Conservation (phyloP, 257 asterid genomes). For the Solanum bukasovii region DNA sequence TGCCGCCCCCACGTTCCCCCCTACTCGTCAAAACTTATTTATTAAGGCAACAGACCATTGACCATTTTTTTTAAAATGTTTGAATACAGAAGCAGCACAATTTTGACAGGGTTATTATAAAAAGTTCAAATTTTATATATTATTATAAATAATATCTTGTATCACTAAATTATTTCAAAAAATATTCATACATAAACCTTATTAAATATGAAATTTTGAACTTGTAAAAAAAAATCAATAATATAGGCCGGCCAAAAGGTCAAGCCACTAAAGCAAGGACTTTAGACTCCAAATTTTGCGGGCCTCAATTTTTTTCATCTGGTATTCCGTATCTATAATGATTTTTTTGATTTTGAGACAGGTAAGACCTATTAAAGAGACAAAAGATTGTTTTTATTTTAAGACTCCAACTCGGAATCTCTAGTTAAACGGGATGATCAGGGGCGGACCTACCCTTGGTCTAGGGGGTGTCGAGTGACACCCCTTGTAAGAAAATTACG, state of each 20-base stretch:
- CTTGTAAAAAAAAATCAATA: not conserved
- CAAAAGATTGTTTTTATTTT: not conserved
- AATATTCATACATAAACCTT: not conserved
- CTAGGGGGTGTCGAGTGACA: too few species aligned
- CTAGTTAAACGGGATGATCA: not conserved
- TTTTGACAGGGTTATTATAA: not conserved
- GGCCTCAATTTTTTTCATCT: too few species aligned
- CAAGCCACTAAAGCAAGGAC: not conserved
- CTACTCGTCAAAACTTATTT: not conserved
- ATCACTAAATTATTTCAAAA: not conserved
- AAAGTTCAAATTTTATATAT: not conserved
- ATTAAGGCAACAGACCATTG: not conserved
- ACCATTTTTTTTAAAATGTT: not conserved
- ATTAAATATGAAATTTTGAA: not conserved
- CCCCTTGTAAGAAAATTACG: too few species aligned
- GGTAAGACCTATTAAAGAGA: not conserved
- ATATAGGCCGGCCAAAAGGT: not conserved
- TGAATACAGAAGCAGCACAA: not conserved
- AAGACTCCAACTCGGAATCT: not conserved
- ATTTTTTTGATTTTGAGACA: fast-evolving
- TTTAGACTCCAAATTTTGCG: too few species aligned
- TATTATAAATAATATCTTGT: not conserved
- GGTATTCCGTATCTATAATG: not conserved
- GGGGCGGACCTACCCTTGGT: too few species aligned
- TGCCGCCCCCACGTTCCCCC: not conserved